Conservation (phyloP, 2,329 filamentous ascomycete genomes). For the Botrytis hyacinthi region DNA sequence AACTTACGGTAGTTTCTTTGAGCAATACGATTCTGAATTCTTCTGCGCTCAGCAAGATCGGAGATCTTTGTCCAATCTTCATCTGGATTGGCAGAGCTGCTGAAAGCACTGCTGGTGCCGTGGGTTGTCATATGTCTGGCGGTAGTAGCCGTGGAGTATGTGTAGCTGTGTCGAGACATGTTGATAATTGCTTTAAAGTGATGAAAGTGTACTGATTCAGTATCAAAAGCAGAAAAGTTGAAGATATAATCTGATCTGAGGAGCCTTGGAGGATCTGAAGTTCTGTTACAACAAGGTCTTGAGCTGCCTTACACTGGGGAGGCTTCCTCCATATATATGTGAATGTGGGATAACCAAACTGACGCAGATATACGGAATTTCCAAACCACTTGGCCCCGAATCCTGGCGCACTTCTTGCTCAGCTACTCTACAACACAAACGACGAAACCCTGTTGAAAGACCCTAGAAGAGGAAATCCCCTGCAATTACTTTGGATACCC, state of each 20-base stretch:
- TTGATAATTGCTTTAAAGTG: slow-evolving; percentile 23
- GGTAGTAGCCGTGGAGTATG: slow-evolving; percentile 35
- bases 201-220: slow-evolving; percentile 21
- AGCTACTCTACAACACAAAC: slow-evolving; percentile 30
- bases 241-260: background rate
- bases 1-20: slow-evolving; percentile 92
- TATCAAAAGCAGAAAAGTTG: slow-evolving; percentile 21
- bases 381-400: slow-evolving; percentile 28
- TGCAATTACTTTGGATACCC: slow-evolving; percentile 10
- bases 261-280: slow-evolving; percentile 22
- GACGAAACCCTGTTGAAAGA: slow-evolving; percentile 20
- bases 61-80: slow-evolving; percentile 99
- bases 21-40: slow-evolving; percentile 96
- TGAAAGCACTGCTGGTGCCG: slow-evolving; percentile 91
- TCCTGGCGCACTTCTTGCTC: slow-evolving; percentile 28
- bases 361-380: slow-evolving; percentile 31
- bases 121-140: slow-evolving; percentile 66
- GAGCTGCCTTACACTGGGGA: slow-evolving; percentile 30
- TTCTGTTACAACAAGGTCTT: slow-evolving; percentile 27
- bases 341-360: slow-evolving; percentile 30
- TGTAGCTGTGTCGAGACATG: slow-evolving; percentile 38
- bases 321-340: slow-evolving; percentile 35
- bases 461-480: slow-evolving; percentile 11
- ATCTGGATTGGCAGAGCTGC: slow-evolving; percentile 88
- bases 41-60: slow-evolving; percentile 86